These are phyloP conservation scores for Claviceps spartinae DNA, from an alignment of 2,329 filamentous ascomycete species.

Conservation along the genomic window DNA sequence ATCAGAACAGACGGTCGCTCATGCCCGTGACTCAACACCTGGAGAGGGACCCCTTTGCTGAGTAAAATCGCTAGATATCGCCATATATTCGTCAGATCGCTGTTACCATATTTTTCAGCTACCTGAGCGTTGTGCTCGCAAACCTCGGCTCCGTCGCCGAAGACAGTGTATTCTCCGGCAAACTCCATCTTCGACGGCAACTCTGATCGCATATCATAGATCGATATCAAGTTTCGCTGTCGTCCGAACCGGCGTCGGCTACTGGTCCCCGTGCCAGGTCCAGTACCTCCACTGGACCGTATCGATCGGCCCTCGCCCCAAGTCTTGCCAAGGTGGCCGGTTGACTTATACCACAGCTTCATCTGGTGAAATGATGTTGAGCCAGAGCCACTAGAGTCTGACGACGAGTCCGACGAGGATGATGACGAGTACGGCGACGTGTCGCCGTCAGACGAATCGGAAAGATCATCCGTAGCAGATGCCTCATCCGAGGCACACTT, in stretches of 20 bases:
- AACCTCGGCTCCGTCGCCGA: constrained; percentile 67
- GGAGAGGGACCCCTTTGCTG: constrained; percentile 59
- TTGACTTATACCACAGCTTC: constrained; percentile 41
- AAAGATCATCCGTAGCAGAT: constrained; percentile 38
- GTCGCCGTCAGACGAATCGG: constrained; percentile 35
- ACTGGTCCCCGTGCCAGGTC: constrained; percentile 34
- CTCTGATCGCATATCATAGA: constrained; percentile 55
- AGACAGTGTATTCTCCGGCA: constrained; percentile 69
- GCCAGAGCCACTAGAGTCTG: constrained; percentile 41
- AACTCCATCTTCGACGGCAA: constrained; percentile 69
- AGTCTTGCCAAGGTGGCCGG: constrained; percentile 37
- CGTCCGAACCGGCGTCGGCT: constrained; percentile 33
- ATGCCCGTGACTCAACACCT: constrained; percentile 42
- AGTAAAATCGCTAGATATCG: constrained; percentile 65
- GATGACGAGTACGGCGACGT: constrained; percentile 33
- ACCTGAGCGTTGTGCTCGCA: constrained; percentile 74
- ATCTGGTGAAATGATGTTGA: constrained; percentile 49
- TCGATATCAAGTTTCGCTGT: constrained; percentile 57
- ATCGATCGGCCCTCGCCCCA: constrained; percentile 43
- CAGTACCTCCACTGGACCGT: constrained; percentile 44
- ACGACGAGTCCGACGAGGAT: too few species aligned
- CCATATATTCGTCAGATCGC: constrained; percentile 73
- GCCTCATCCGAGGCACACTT: constrained; percentile 34
- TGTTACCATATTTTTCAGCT: constrained; percentile 55
- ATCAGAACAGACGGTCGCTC: constrained; percentile 50